Evolutionary conservation across 352 stramenopile genomes (phyloP).

Genomic region (Phytopythium cucurbitacearum): DNA sequence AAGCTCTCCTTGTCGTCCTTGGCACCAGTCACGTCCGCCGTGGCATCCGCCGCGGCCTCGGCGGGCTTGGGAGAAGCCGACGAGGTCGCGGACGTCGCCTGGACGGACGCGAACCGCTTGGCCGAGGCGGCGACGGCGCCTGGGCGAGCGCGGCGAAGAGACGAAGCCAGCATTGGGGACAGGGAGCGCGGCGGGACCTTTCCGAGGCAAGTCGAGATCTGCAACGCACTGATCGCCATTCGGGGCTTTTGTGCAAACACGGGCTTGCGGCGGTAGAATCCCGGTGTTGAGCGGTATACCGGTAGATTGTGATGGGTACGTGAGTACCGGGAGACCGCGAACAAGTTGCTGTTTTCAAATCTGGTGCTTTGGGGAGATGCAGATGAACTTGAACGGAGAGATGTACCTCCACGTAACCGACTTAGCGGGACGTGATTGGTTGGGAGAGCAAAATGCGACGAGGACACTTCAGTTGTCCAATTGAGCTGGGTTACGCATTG

Average conservation of each 20-base stretch:
- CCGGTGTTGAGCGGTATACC: not conserved
- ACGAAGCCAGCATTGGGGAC: conserved; percentile 30
- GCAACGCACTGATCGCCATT: conserved; percentile 3
- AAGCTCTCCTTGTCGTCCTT: conserved; percentile 14
- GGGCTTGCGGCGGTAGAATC: not conserved
- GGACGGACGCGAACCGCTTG: conserved; percentile 29
- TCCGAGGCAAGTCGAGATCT: conserved; percentile 4
- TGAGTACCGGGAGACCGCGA: not conserved
- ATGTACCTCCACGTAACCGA: not conserved
- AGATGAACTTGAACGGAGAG: not conserved
- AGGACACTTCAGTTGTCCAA: not conserved
- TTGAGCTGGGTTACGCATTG: not conserved
- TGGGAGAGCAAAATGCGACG: not conserved
- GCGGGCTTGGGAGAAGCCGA: conserved; percentile 11
- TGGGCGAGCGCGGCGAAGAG: conserved; percentile 22
- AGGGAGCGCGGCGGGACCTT: not conserved
- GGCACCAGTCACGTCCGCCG: not conserved
- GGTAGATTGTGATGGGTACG: conserved; percentile 2
- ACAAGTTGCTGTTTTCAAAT: not conserved
- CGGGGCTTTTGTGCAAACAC: not conserved
- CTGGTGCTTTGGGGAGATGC: not conserved
- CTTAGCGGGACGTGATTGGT: not conserved
- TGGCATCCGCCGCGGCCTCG: conserved; percentile 6
- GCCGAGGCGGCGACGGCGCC: conserved; percentile 6
- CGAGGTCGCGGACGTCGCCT: conserved; percentile 12